Conservation (phyloP, 2,329 filamentous ascomycete genomes). For the Fusarium nurragi region DNA sequence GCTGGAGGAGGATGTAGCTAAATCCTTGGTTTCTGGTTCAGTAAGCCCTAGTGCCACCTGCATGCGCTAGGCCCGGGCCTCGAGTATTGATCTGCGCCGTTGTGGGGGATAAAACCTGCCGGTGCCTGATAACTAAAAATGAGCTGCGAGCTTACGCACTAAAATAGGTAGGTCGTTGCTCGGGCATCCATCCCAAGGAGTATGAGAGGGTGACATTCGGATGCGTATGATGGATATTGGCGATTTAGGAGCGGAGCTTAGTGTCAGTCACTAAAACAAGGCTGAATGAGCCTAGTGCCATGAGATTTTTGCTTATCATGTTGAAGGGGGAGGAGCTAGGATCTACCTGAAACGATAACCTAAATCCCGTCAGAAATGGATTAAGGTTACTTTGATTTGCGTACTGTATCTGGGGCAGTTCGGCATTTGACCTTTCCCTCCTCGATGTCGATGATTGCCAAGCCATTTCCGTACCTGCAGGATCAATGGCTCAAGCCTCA, state of each 20-base stretch:
- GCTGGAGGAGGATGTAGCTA: constrained; percentile 19
- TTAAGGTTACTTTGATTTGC: too few relatives aligned
- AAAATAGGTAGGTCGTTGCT: constrained; percentile 4
- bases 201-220: not conserved
- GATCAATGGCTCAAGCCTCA: not conserved
- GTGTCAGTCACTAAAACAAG: too few relatives aligned
- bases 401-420: too few relatives aligned
- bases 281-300: too few relatives aligned
- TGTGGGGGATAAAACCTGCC: not conserved
- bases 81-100: not conserved
- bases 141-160: not conserved
- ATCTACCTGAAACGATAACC: too few relatives aligned
- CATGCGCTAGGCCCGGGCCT: constrained; percentile 23
- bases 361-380: too few relatives aligned
- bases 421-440: too few relatives aligned
- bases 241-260: too few relatives aligned
- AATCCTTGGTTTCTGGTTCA: not conserved
- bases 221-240: too few relatives aligned
- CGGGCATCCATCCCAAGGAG: not conserved
- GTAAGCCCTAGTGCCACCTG: constrained; percentile 19
- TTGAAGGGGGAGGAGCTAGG: too few relatives aligned
- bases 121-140: not conserved
- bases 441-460: too few relatives aligned
- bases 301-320: too few relatives aligned
- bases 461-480: not conserved